Conservation (phyloP, 2,329 filamentous ascomycete genomes). For the Aspergillus novofumigatus region DNA sequence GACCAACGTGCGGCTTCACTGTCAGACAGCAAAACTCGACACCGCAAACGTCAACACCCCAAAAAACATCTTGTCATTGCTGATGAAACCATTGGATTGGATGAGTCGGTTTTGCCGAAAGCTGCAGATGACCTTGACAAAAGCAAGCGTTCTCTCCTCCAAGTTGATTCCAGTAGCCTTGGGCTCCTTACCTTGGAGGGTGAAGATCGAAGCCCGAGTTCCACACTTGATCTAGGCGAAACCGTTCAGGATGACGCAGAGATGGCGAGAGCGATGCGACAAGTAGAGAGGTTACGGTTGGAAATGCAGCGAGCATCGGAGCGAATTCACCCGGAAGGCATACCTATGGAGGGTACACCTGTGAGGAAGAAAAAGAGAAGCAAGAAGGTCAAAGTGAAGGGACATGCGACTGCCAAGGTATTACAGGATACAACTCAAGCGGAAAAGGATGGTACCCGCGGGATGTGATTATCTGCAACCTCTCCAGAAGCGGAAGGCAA, state of each 20-base stretch:
- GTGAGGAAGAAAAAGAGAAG: constrained; percentile 52
- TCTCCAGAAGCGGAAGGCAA: neutral
- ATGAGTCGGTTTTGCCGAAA: constrained; percentile 39
- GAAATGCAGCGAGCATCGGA: constrained; percentile 66
- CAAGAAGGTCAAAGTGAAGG: constrained; percentile 10
- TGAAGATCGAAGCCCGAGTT: constrained; percentile 14
- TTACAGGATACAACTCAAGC: constrained; percentile 1
- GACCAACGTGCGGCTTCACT: constrained; percentile 5
- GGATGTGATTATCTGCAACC: neutral
- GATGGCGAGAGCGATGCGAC: constrained; percentile 81
- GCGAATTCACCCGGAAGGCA: constrained; percentile 46
- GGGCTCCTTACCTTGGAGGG: constrained; percentile 66
- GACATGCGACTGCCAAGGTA: neutral
- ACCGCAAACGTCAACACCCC: constrained; percentile 40
- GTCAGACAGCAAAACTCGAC: constrained; percentile 20
- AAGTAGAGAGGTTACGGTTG: constrained; percentile 78
- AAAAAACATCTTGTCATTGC: constrained; percentile 64
- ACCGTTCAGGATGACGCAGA: constrained; percentile 72
- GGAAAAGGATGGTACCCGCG: neutral
- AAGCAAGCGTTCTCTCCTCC: constrained; percentile 64
- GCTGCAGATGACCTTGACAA: constrained; percentile 23
- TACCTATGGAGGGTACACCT: constrained; percentile 43
- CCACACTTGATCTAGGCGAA: constrained; percentile 56
- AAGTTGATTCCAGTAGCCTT: constrained; percentile 83
- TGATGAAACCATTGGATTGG: constrained; percentile 65